Conservation (phyloP, 192 early-diverging fungal genomes). For the Linnemannia exigua region DNA sequence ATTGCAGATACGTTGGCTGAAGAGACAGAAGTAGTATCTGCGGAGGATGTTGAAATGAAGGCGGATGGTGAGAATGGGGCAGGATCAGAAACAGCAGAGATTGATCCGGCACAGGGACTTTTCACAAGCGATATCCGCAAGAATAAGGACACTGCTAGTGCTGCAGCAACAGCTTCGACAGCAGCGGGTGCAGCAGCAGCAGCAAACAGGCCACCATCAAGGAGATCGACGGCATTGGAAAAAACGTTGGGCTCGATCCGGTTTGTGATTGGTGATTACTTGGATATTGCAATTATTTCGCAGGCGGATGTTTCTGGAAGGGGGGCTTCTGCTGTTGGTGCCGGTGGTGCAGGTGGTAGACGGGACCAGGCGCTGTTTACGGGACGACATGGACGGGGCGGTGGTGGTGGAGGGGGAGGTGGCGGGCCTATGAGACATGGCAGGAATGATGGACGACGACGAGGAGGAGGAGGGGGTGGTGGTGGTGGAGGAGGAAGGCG, state of each 20-base stretch:
- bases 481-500: slow-evolving; percentile 1
- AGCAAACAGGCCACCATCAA: background rate
- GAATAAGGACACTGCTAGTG: background rate
- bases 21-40: background rate
- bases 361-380: slow-evolving; percentile 13
- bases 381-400: background rate
- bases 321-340: slow-evolving; percentile 33
- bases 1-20: slow-evolving; percentile 12
- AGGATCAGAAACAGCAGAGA: background rate
- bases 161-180: slow-evolving; percentile 1
- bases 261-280: slow-evolving; percentile 43
- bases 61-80: background rate
- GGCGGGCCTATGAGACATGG: slow-evolving; percentile 48
- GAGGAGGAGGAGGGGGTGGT: slow-evolving; percentile 28
- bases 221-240: slow-evolving; percentile 14
- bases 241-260: slow-evolving; percentile 29
- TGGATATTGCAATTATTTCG: slow-evolving; percentile 35
- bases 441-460: slow-evolving; percentile 30
- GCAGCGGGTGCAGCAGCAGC: too few species aligned
- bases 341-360: slow-evolving; percentile 41
- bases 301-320: background rate
- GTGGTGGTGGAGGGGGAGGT: slow-evolving; percentile 12
- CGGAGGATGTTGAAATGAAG: background rate
- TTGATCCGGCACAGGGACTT: background rate
- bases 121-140: slow-evolving; percentile 30